Evolutionary conservation across 2,329 filamentous ascomycete species (phyloP), one percentile per base, ranked within the genome.

Genomic region (Whalleya microplaca): DNA sequence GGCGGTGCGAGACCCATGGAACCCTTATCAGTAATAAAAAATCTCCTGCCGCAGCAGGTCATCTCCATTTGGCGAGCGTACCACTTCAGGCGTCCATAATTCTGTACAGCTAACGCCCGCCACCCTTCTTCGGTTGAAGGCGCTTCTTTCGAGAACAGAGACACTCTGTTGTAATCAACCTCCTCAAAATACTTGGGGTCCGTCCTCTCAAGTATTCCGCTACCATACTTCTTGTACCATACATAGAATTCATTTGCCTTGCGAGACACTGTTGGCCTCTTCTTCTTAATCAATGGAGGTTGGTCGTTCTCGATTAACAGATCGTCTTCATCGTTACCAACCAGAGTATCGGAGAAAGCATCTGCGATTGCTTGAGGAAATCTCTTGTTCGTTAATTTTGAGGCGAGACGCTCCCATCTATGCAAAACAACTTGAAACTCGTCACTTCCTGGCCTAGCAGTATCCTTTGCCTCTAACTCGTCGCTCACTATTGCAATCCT

Each of bases 1-100:
- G 56, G 53, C 12, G 55, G 52, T 8, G 59, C 56, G 12, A 61
- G 41, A 2, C 59, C 59, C 53, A 61, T 61, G 14, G 59, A 61
- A 1, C 56, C 59, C 16, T 48, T 44, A n/a, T 48, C 50, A 2
- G 56, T 59, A n/a, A 45, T 52, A 42, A 59, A 61, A 16, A 59
- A 53, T 29, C 32, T 54, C 16, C 56, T 53, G 4, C 59, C 53
- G 42, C 56, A 61, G 18, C 46, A 61, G 18, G 44, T 48, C 14
- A 46, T 46, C 23, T 59, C 59, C 50, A 56, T 54, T 3, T 21
- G 44, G 37, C 51, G 56, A 41, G 41, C 42, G 42, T 52, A 61
- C 23, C 32, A 45, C 14, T 18, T 44, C 32, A 51, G 27, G 10
- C 27, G 32, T 40, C 9, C 21, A 14, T 27, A 6, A 16, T 5